Evolutionary conservation across 2,329 filamentous ascomycete species (phyloP).

Genomic region (Cordyceps farinosa): DNA sequence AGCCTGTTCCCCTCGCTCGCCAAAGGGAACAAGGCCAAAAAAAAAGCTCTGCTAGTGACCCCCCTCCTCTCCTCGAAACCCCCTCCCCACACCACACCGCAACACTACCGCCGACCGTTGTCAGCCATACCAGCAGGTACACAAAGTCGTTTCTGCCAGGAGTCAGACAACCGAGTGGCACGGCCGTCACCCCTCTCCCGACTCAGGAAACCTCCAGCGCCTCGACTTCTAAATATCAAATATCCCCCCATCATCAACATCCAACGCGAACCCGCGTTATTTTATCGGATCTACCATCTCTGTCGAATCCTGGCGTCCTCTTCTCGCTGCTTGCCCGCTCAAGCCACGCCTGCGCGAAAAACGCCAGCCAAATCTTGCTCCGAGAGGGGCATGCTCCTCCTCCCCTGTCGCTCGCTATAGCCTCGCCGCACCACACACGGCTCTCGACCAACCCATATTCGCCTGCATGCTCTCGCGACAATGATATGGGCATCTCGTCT

Average conservation of each 20-base stretch:
- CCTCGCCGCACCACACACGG: conserved; percentile 2
- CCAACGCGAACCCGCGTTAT: not conserved
- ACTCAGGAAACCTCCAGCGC: not conserved
- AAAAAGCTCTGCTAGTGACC: not conserved
- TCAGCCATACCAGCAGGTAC: not conserved
- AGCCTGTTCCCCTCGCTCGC: not conserved
- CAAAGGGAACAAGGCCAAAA: not conserved
- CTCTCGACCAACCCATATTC: conserved; percentile 1
- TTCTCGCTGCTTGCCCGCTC: not conserved
- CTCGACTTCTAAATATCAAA: not conserved
- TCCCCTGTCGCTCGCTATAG: not conserved
- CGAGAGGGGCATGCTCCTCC: conserved; percentile 12
- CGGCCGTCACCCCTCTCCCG: conserved; percentile 16
- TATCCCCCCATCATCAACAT: not conserved
- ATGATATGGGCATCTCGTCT: conserved; percentile 15
- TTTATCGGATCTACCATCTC: not conserved
- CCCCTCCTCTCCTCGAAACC: not conserved
- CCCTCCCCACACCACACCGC: conserved; percentile 16
- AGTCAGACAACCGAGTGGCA: conserved; percentile 14
- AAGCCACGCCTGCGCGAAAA: conserved; percentile 16
- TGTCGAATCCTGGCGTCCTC: not conserved
- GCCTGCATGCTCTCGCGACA: conserved; percentile 15
- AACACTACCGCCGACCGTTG: conserved; percentile 14
- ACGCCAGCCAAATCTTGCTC: not conserved
- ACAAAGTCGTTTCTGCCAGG: conserved; percentile 3